Base-by-base conservation (phyloP, 805 yeast genomes). In the Metschnikowia continentalis region DNA sequence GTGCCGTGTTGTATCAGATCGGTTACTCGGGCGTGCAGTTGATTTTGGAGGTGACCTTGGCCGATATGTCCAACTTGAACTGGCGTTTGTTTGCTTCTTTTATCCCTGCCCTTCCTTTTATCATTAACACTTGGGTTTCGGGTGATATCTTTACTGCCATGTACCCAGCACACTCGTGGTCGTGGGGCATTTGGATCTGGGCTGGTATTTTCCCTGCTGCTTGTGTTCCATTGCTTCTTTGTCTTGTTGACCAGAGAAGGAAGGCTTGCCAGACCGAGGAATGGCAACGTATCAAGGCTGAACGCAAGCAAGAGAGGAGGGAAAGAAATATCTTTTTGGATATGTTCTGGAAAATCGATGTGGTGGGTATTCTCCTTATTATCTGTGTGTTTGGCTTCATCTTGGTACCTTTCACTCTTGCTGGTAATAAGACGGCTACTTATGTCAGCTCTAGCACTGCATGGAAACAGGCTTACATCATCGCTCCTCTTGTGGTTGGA, bases 61-160 rank as follows among this genome's bases (percentile, higher is more conserved):
- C 88, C 2, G 95, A 87, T 66, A 74, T 81, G 61, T 83, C 91
- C 6, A 74, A 77, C 54, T 72, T 86, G 60, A 84, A 80, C 63
- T 84, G 90, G 86, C 81, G 94, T 72, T 74, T 86, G 58, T 72
- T 80, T 42, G 78, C 75, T 57, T 80, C 86, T 35, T 81, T 83
- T 56, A 70, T 83, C 35, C 89, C 91, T 22, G 81, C 89, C 3
- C 72, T 82, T 60, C 92, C 92, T 2, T 84, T 78, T 59, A 80
- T 87, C 59, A 82, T 88, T 67, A 87, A 84, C 67, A 83, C 92
- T 14, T 88, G 94, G 94, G 76, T 86, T 50, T 68, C 83, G 30
- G 92, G 90, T 61, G 71, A 82, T 58, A 72, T 87, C 44, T 67
- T 78, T 14, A 55, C 64, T 7, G 67, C 67, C 35, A 65, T 75